Percentiles rank a stretch among this genome's conserved stretches.
These are phyloP conservation scores for Sarocladium strictum DNA, from an alignment of 2,329 filamentous ascomycete species.

Conservation along the genomic window DNA sequence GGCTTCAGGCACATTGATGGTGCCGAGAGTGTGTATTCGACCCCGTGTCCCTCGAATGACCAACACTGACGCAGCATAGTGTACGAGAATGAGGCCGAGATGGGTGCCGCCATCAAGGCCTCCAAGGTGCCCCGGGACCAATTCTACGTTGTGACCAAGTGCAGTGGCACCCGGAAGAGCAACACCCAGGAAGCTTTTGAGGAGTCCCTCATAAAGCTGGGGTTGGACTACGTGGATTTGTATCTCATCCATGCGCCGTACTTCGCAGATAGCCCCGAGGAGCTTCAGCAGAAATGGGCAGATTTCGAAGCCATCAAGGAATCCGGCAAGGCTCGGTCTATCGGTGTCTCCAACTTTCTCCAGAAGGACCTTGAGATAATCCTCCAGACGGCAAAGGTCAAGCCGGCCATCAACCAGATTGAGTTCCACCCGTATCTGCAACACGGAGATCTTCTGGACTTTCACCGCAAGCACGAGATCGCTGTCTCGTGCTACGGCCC, in stretches of 20 bases:
- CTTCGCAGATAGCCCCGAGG: conserved; percentile 39
- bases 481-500: conserved; percentile 50
- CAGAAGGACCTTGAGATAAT: conserved; percentile 49
- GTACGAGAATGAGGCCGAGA: conserved; percentile 62
- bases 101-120: conserved; percentile 65
- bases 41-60: background rate
- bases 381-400: conserved; percentile 51
- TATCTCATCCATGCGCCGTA: conserved; percentile 60
- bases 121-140: conserved; percentile 57
- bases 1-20: conserved; percentile 71
- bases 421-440: conserved; percentile 74
- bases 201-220: conserved; percentile 57
- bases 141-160: conserved; percentile 64
- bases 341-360: conserved; percentile 74
- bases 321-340: conserved; percentile 59
- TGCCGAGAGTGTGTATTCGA: conserved; percentile 51
- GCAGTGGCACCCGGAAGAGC: conserved; percentile 33
- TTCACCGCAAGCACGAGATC: conserved; percentile 52
- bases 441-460: conserved; percentile 53
- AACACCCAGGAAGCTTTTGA: conserved; percentile 46
- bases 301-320: conserved; percentile 60
- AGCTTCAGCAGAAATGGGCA: conserved; percentile 55
- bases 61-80: conserved; percentile 27
- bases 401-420: conserved; percentile 72
- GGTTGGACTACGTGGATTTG: conserved; percentile 65